Evolutionary conservation across 257 asterid species (phyloP).

Genomic region (Primulina eburnea): DNA sequence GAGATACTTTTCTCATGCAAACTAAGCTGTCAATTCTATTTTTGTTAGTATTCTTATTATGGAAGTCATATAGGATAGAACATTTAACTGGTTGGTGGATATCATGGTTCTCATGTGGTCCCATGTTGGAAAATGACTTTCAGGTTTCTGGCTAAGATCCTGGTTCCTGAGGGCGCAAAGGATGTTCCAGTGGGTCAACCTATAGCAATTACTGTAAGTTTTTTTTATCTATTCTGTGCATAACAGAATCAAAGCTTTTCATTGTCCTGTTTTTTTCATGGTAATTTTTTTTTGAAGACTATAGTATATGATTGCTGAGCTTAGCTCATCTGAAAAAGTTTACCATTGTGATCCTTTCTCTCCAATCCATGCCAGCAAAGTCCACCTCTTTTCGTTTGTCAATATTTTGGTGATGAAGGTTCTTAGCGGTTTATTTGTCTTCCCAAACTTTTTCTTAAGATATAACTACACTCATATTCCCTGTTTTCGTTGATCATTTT

Average conservation of each 20-base stretch:
- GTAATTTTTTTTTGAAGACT: slow-evolving; percentile 20
- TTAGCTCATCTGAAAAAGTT: slow-evolving; percentile 23
- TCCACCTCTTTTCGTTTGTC: slow-evolving; percentile 12
- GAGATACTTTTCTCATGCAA: slow-evolving; percentile 9
- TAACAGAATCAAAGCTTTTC: slow-evolving; percentile 15
- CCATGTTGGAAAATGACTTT: slow-evolving; percentile 24
- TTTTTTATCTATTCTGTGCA: slow-evolving; percentile 20
- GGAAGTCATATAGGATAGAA: neutral
- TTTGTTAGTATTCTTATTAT: neutral
- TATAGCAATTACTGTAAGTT: slow-evolving; percentile 86
- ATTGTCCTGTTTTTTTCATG: slow-evolving; percentile 13
- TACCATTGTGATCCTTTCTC: slow-evolving; percentile 17
- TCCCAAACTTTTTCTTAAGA: slow-evolving; percentile 15
- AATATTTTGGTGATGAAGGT: slow-evolving; percentile 13
- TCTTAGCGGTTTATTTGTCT: slow-evolving; percentile 4
- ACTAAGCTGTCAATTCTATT: slow-evolving; percentile 1
- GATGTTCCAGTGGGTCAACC: slow-evolving; percentile 98
- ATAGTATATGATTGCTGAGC: slow-evolving; percentile 19
- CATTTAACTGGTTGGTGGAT: neutral
- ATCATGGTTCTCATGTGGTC: slow-evolving; percentile 2
- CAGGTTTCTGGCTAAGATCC: slow-evolving; percentile 92
- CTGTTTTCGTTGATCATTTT: neutral
- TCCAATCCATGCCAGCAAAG: slow-evolving; percentile 14
- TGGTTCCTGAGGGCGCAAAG: slow-evolving; percentile 93
- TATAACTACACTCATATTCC: neutral